A percentile compares a stretch with the other conserved stretches of the same genome.
phyloP scores from a whole-genome alignment of 192 early-diverging fungal species.

The Entomortierella beljakovae region DNA sequence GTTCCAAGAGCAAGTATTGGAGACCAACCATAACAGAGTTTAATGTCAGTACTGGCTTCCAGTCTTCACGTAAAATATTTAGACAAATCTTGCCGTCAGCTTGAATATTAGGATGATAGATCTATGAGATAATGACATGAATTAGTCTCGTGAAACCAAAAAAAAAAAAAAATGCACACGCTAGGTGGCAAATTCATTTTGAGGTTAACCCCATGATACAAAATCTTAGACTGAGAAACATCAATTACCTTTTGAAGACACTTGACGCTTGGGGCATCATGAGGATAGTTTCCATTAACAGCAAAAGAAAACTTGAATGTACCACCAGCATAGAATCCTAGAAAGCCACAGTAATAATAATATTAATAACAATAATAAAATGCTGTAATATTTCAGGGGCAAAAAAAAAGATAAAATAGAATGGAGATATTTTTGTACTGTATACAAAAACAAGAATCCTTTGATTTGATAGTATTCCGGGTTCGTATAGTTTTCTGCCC shows the following conservation, averaged over 20 bases:
- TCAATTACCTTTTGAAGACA: conserved; percentile 84
- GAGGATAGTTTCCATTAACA: conserved; percentile 91
- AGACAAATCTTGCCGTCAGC: conserved; percentile 96
- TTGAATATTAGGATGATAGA: conserved; percentile 99
- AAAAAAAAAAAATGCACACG: not conserved
- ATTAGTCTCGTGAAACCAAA: not conserved
- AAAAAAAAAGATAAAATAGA: too few relatives aligned
- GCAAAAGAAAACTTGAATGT: conserved; percentile 86
- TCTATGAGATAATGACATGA: conserved; percentile 57
- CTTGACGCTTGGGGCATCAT: conserved; percentile 93
- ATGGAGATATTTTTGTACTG: too few relatives aligned
- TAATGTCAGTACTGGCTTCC: conserved; percentile 98
- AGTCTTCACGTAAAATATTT: conserved; percentile 97
- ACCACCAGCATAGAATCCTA: conserved; percentile 89
- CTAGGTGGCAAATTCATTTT: not conserved
- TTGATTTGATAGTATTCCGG: too few relatives aligned
- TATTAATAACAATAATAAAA: conserved; percentile 10
- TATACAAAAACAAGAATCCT: too few relatives aligned
- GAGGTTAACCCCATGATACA: not conserved
- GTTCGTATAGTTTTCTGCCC: too few relatives aligned
- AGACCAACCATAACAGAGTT: conserved; percentile 91
- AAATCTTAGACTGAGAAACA: not conserved
- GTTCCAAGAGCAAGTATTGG: conserved; percentile 92
- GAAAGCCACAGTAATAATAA: not conserved
- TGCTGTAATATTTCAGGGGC: not conserved